Percentiles rank a stretch among this genome's conserved stretches.
These are phyloP conservation scores for Brasenia schreberi DNA, from an alignment of 164 flowering plant species.

Conservation along the genomic window DNA sequence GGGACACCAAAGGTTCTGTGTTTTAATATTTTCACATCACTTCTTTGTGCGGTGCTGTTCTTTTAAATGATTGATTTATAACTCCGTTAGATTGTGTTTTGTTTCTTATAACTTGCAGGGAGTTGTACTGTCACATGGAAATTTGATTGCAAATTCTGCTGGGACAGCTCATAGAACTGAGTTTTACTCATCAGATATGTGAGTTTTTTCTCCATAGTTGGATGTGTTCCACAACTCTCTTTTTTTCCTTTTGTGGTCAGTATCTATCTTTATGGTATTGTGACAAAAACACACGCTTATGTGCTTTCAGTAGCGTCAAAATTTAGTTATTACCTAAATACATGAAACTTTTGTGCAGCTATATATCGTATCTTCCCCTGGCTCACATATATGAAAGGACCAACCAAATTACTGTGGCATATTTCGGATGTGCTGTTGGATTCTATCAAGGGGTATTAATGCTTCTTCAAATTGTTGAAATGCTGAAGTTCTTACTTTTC, in stretches of 20 bases:
- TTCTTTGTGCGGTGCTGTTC: neutral
- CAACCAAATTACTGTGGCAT: conserved; percentile 46
- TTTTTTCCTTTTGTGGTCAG: neutral
- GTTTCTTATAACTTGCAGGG: conserved; percentile 33
- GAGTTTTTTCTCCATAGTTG: conserved; percentile 16
- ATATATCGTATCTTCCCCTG: conserved; percentile 93
- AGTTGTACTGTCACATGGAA: conserved; percentile 72
- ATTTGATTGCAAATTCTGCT: conserved; percentile 77
- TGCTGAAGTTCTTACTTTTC: neutral
- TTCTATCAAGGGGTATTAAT: conserved; percentile 89
- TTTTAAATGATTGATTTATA: neutral
- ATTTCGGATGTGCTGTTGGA: conserved; percentile 81
- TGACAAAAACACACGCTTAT: neutral
- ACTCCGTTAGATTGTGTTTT: neutral
- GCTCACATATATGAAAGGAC: conserved; percentile 94
- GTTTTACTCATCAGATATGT: conserved; percentile 75
- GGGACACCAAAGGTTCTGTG: conserved; percentile 87
- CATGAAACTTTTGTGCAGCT: conserved; percentile 29
- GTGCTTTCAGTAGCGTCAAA: neutral
- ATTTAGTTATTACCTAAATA: neutral
- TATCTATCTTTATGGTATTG: neutral
- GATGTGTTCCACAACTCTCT: neutral
- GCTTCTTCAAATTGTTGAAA: neutral
- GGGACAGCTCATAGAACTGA: conserved; percentile 25
- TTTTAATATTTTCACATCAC: neutral